These are phyloP conservation scores for Helenozyma rhizophorensis DNA, from an alignment of 805 yeast genomes.

Conservation along the genomic window DNA sequence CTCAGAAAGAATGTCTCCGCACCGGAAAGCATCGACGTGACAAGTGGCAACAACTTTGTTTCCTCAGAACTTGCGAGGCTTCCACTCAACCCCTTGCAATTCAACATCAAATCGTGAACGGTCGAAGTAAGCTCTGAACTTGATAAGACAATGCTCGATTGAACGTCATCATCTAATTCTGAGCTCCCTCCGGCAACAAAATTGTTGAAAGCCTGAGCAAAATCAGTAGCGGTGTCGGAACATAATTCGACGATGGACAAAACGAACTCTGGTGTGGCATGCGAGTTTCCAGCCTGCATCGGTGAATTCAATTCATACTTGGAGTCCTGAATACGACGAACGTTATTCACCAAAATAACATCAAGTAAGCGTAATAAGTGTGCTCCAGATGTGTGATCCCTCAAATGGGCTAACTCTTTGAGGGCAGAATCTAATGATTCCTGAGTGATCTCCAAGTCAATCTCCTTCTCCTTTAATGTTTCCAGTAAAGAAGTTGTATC, in stretches of 20 bases:
- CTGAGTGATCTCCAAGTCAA: conserved; percentile 73
- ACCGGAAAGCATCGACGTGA: conserved; percentile 55
- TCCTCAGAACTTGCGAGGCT: conserved; percentile 50
- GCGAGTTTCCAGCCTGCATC: conserved; percentile 76
- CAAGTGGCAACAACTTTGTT: conserved; percentile 43
- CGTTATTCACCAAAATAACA: conserved; percentile 64
- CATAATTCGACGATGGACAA: conserved; percentile 67
- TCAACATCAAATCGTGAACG: conserved; percentile 57
- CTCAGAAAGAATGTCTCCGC: conserved; percentile 60
- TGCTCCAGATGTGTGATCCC: conserved; percentile 44
- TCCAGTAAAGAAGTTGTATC: conserved; percentile 33
- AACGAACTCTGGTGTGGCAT: conserved; percentile 66
- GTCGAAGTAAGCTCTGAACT: conserved; percentile 61
- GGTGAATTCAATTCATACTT: conserved; percentile 70
- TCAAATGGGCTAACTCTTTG: conserved; percentile 51
- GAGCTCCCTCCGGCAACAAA: conserved; percentile 73
- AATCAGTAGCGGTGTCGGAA: conserved; percentile 69
- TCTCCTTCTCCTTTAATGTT: conserved; percentile 60
- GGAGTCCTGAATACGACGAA: conserved; percentile 69
- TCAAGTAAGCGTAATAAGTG: conserved; percentile 57
- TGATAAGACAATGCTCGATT: conserved; percentile 56
- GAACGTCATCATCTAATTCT: conserved; percentile 45
- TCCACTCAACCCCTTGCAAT: conserved; percentile 66
- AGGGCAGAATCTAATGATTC: conserved; percentile 75
- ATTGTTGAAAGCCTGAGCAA: conserved; percentile 71